Percentiles rank a stretch among this genome's conserved stretches.
Conservation (phyloP, 352 stramenopile genomes). For the Globisporangium carolinianum region DNA sequence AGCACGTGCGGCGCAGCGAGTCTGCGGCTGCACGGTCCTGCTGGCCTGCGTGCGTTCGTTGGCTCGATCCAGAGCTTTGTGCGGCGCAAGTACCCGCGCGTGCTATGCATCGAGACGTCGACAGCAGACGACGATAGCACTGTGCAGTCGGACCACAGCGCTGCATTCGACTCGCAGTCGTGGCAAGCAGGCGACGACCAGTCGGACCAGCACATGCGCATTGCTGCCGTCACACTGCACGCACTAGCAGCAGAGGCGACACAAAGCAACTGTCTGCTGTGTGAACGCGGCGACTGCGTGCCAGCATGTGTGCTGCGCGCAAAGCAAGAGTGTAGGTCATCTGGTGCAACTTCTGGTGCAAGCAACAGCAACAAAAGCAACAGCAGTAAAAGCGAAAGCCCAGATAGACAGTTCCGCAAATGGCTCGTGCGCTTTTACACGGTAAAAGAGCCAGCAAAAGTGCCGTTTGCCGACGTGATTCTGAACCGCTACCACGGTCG, state of each 20-base stretch:
- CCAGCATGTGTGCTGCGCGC: no score
- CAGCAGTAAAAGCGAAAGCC: constrained; percentile 6
- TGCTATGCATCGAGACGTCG: constrained; percentile 41
- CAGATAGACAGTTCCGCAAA: constrained; percentile 22
- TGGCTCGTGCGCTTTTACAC: constrained; percentile 52
- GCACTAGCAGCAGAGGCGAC: neutral
- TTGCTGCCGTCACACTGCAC: constrained; percentile 21
- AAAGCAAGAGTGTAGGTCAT: no score
- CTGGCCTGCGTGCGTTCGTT: constrained; percentile 31
- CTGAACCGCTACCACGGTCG: constrained; percentile 48
- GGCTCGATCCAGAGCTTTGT: constrained; percentile 58
- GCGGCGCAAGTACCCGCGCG: constrained; percentile 48
- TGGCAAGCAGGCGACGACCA: constrained; percentile 17
- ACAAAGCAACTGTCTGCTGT: constrained; percentile 3
- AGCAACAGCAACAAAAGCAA: neutral
- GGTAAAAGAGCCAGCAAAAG: constrained; percentile 32
- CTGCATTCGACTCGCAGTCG: constrained; percentile 12
- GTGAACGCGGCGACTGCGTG: constrained; percentile 1
- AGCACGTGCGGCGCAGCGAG: constrained; percentile 37
- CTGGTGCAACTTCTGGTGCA: neutral
- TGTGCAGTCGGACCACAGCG: neutral
- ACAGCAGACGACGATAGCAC: neutral
- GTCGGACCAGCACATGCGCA: constrained; percentile 24
- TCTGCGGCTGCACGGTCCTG: constrained; percentile 42
- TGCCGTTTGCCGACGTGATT: constrained; percentile 52